These are phyloP conservation scores for Talaromyces sp. DNA, from an alignment of 2,329 filamentous ascomycete genomes.

Conservation along the genomic window DNA sequence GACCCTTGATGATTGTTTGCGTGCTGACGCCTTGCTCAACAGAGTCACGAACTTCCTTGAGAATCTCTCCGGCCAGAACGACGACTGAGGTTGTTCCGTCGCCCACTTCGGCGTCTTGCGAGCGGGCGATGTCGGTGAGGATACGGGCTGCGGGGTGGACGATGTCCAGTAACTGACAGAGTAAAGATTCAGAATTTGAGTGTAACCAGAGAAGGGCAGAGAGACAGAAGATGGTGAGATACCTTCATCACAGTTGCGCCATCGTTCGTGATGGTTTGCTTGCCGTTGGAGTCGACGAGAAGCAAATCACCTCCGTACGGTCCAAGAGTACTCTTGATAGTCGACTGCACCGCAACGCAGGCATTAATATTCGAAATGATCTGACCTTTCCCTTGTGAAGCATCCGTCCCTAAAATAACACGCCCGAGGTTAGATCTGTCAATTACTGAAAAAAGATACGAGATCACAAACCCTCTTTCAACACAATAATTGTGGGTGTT, in stretches of 20 bases:
- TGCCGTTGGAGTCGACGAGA: slow-evolving; percentile 92
- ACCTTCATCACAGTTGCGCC: slow-evolving; percentile 98
- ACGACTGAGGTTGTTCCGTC: slow-evolving; percentile 98
- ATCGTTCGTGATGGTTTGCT: slow-evolving; percentile 97
- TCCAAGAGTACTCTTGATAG: slow-evolving; percentile 91
- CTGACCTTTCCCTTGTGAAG: slow-evolving; percentile 94
- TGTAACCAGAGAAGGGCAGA: slow-evolving; percentile 13
- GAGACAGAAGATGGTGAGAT: slow-evolving; percentile 39
- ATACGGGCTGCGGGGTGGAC: slow-evolving; percentile 96
- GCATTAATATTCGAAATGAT: slow-evolving; percentile 98
- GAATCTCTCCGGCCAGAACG: slow-evolving; percentile 91
- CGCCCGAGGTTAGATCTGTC: background rate
- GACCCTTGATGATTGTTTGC: slow-evolving; percentile 94
- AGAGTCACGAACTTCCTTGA: slow-evolving; percentile 94
- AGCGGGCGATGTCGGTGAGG: slow-evolving; percentile 95
- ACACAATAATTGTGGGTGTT: slow-evolving; percentile 95
- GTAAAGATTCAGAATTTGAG: slow-evolving; percentile 17
- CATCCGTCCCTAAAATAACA: slow-evolving; percentile 76
- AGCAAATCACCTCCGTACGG: slow-evolving; percentile 96
- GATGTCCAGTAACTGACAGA: slow-evolving; percentile 83
- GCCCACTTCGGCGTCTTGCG: slow-evolving; percentile 97
- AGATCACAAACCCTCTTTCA: slow-evolving; percentile 80
- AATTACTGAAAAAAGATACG: background rate
- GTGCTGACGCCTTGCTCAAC: slow-evolving; percentile 96
- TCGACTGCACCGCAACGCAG: slow-evolving; percentile 90